Percentiles rank a stretch among this genome's conserved stretches.
Conservation (phyloP, 108 stramenopile species). For the Nitzschia sp. region DNA sequence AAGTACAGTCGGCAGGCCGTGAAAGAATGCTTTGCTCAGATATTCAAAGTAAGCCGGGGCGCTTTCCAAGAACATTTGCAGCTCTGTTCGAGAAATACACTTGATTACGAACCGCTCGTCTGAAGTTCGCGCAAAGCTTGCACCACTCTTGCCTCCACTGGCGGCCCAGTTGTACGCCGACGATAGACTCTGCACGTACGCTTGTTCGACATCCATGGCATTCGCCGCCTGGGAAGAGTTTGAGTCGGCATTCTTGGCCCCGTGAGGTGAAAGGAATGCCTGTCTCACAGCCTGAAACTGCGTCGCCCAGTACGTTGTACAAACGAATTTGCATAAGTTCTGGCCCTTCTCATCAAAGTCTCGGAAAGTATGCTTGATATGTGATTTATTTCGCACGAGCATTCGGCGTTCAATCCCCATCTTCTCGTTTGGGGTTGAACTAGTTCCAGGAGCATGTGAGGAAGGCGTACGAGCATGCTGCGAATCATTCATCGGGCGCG, state of each 20-base stretch:
- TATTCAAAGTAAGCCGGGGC: conserved; percentile 98
- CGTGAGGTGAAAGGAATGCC: conserved; percentile 65
- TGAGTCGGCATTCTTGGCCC: conserved; percentile 17
- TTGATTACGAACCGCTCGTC: conserved; percentile 96
- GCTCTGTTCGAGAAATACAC: conserved; percentile 91
- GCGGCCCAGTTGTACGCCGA: conserved; percentile 87
- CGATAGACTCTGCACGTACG: conserved; percentile 83
- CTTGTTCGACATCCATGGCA: conserved; percentile 68
- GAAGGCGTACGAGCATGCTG: conserved; percentile 24
- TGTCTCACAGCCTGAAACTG: conserved; percentile 95
- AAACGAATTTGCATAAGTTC: conserved; percentile 91
- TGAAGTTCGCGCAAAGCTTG: conserved; percentile 78
- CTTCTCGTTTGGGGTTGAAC: conserved; percentile 21
- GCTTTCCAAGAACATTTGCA: conserved; percentile 98
- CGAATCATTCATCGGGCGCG: conserved; percentile 25
- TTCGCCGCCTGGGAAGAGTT: neutral
- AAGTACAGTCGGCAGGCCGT: conserved; percentile 89
- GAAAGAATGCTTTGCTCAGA: conserved; percentile 93
- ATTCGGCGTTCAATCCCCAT: conserved; percentile 83
- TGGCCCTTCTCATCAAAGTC: conserved; percentile 91
- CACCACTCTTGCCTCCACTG: conserved; percentile 94
- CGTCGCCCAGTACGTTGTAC: conserved; percentile 95
- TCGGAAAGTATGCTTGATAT: conserved; percentile 92
- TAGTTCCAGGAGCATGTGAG: conserved; percentile 18
- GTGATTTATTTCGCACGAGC: conserved; percentile 83